Conservation (phyloP, 2,329 filamentous ascomycete species). For the Pseudopyrenochaeta lycopersici region DNA sequence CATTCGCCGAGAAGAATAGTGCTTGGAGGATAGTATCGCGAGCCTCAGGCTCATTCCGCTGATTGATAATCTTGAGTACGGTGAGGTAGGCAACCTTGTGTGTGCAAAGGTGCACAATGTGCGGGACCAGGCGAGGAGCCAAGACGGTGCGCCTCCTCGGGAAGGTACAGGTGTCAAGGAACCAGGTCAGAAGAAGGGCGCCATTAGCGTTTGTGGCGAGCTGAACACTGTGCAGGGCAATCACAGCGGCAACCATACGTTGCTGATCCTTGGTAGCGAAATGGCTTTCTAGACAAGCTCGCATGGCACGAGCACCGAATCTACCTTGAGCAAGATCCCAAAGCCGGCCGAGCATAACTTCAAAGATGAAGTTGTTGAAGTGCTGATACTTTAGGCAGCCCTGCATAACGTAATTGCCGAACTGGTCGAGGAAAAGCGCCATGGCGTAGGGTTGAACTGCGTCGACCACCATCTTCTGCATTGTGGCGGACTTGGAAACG, state of each 20-base stretch:
- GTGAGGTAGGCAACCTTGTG: constrained; percentile 99
- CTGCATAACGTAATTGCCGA: constrained; percentile 97
- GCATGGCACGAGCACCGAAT: constrained; percentile 94
- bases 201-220: constrained; percentile 96
- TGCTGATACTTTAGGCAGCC: constrained; percentile 92
- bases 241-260: constrained; percentile 89
- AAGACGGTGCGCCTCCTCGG: constrained; percentile 89
- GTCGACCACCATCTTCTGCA: constrained; percentile 86
- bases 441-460: constrained; percentile 86
- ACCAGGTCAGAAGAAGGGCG: constrained; percentile 93
- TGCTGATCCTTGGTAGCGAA: constrained; percentile 95
- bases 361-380: constrained; percentile 96
- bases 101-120: constrained; percentile 93
- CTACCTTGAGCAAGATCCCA: constrained; percentile 94
- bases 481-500: constrained; percentile 82
- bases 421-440: constrained; percentile 94
- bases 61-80: constrained; percentile 97
- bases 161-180: constrained; percentile 97
- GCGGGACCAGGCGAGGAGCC: constrained; percentile 89
- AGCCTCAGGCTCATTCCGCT: constrained; percentile 92
- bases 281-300: constrained; percentile 95
- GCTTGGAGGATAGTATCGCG: constrained; percentile 89
- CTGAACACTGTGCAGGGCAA: constrained; percentile 96
- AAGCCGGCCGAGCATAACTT: constrained; percentile 92
- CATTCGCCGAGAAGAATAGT: constrained; percentile 88